phyloP scores from a whole-genome alignment of 2,329 filamentous ascomycete genomes.

The Botrytis medusae region DNA sequence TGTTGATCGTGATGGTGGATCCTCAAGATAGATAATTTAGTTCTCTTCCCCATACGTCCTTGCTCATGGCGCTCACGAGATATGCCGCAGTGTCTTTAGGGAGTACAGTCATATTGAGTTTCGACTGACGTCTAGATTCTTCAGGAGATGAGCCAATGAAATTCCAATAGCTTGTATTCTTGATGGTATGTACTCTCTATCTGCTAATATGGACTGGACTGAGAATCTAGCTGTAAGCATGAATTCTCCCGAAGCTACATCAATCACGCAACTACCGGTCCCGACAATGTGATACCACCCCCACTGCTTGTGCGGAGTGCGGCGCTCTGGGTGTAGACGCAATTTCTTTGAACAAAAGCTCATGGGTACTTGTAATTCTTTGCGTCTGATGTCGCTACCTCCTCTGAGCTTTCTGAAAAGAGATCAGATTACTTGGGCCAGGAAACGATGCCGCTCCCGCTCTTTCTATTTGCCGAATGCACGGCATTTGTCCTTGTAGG shows the following conservation, averaged over 20 bases:
- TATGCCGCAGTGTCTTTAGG: neutral
- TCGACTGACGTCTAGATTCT: neutral
- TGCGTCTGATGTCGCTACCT: neutral
- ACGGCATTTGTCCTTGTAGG: neutral
- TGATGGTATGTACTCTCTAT: neutral
- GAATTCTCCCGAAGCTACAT: neutral
- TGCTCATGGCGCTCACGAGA: neutral
- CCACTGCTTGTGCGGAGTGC: neutral
- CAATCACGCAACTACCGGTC: neutral
- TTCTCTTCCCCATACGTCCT: neutral
- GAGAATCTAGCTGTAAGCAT: neutral
- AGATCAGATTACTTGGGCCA: neutral
- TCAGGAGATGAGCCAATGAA: neutral
- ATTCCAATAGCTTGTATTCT: neutral
- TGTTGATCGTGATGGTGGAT: constrained; percentile 1
- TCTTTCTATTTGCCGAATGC: neutral
- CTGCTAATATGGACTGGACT: neutral
- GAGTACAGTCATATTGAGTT: neutral
- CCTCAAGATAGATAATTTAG: neutral
- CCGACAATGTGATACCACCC: neutral
- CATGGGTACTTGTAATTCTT: neutral
- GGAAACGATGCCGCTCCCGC: neutral
- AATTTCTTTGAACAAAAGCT: neutral
- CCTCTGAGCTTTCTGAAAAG: neutral
- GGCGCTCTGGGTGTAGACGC: neutral